These are phyloP conservation scores for Allium sativum DNA, from an alignment of 106 monocot species.

Conservation along the genomic window DNA sequence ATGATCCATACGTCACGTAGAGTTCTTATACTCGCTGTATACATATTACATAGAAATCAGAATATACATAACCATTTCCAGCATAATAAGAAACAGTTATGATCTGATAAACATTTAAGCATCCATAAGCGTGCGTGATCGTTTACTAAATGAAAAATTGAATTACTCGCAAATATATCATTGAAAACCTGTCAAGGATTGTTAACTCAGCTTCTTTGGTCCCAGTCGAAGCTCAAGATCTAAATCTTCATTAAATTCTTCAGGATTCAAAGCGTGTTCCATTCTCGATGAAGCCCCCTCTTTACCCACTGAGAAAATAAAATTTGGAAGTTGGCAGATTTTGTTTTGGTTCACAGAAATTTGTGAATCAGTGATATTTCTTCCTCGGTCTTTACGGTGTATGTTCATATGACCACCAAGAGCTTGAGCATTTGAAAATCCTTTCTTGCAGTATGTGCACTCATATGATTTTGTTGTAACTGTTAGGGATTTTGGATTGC, in stretches of 20 bases:
- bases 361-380: neutral
- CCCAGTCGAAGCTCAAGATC: conserved; percentile 21
- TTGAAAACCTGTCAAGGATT: neutral
- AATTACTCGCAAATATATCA: neutral
- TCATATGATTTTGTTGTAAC: conserved; percentile 9
- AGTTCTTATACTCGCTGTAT: no score
- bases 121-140: no score
- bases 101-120: no score
- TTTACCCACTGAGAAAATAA: neutral
- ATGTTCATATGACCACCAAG: conserved; percentile 39
- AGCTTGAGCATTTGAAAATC: conserved; percentile 31
- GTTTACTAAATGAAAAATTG: no score
- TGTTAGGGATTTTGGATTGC: neutral
- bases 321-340: neutral
- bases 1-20: no score
- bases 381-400: conserved; percentile 16
- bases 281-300: neutral
- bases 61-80: no score
- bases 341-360: neutral
- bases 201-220: neutral
- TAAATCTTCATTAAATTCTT: neutral
- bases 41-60: no score
- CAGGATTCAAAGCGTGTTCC: neutral
- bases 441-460: conserved; percentile 29
- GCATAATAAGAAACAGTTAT: no score